These are phyloP conservation scores for Babesia ovis DNA, from an alignment of 169 alveolate species.

Conservation along the genomic window DNA sequence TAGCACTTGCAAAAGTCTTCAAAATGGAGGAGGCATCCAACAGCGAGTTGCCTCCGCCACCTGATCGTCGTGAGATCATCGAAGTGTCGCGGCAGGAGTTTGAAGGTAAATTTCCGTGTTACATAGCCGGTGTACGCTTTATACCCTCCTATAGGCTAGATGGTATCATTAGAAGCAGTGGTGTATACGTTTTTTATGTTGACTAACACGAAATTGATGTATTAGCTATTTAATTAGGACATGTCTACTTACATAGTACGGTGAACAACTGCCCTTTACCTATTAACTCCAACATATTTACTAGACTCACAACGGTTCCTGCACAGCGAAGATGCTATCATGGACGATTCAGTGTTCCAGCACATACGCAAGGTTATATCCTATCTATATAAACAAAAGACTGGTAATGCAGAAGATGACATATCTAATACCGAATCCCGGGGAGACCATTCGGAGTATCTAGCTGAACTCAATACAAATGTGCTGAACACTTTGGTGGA, in stretches of 20 bases:
- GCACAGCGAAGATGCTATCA: constrained; percentile 71
- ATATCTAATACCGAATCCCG: not conserved
- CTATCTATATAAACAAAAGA: constrained; percentile 51
- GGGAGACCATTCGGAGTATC: constrained; percentile 59
- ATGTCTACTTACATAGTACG: too few species aligned
- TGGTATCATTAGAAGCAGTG: too few species aligned
- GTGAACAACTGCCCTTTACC: too few species aligned
- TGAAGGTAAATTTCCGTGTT: constrained; percentile 11
- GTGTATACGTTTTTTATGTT: too few species aligned
- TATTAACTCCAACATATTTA: not conserved
- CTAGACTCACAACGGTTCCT: constrained; percentile 56
- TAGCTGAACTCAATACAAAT: constrained; percentile 68
- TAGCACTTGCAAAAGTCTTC: not conserved
- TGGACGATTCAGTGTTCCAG: constrained; percentile 74
- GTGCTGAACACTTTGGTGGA: constrained; percentile 74
- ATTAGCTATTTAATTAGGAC: too few species aligned
- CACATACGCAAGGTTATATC: constrained; percentile 73
- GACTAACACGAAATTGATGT: too few species aligned
- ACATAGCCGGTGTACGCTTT: too few species aligned
- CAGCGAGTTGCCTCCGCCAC: constrained; percentile 18
- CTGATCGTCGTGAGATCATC: constrained; percentile 39
- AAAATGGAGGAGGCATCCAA: constrained; percentile 24
- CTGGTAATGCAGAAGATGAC: not conserved
- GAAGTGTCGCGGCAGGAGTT: constrained; percentile 34
- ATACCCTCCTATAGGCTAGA: too few species aligned